phyloP scores from a whole-genome alignment of 208 protist species.

The Dictyostelium gargantuum region DNA sequence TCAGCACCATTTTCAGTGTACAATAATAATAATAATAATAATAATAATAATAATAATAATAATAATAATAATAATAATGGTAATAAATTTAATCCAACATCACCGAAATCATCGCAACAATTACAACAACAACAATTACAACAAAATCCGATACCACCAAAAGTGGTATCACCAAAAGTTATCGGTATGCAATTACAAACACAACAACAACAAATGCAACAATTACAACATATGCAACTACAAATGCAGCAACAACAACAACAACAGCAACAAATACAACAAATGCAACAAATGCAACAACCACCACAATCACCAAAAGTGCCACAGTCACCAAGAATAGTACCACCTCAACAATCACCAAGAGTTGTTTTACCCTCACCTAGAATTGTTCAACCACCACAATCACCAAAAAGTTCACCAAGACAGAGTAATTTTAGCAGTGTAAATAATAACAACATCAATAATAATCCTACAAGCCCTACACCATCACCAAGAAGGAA shows the following conservation, averaged over 20 bases:
- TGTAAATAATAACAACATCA: too few relatives aligned
- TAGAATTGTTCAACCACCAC: neutral
- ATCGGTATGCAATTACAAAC: too few relatives aligned
- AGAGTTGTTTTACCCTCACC: neutral
- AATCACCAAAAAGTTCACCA: neutral
- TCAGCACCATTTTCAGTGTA: neutral
- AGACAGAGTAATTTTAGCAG: neutral
- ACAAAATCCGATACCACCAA: neutral
- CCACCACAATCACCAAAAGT: neutral
- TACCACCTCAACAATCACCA: neutral
- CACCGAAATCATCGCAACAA: neutral
- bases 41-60: neutral
- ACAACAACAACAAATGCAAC: neutral
- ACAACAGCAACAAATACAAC: neutral
- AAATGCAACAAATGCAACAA: neutral
- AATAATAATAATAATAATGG: too few relatives aligned
- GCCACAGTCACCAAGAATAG: neutral
- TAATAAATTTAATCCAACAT: neutral
- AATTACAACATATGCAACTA: neutral
- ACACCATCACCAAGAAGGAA: neutral
- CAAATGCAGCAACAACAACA: neutral
- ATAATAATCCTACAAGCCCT: neutral
- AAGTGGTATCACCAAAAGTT: neutral
- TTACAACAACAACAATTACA: neutral
- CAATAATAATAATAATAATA: neutral